Conservation (phyloP, 305 asterid genomes). For the Nicotiana rustica region DNA sequence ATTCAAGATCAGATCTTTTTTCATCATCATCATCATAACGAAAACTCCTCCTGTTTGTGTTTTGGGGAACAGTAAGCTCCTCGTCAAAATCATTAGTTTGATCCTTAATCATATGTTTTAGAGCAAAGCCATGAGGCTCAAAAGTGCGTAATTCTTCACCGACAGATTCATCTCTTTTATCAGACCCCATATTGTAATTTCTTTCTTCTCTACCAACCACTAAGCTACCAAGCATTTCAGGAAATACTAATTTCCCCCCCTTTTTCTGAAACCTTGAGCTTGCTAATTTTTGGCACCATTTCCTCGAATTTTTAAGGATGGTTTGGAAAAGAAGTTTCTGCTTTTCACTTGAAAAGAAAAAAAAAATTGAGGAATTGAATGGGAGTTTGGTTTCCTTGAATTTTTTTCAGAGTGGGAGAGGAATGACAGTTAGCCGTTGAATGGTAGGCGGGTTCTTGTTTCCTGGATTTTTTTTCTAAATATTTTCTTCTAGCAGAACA, state of each 20-base stretch:
- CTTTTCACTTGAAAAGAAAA: not conserved
- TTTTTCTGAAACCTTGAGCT: constrained; percentile 35
- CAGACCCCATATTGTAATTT: constrained; percentile 10
- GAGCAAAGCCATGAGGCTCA: constrained; percentile 26
- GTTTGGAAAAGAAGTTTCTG: too few relatives aligned
- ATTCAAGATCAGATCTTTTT: constrained; percentile 40
- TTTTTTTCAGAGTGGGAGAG: not conserved
- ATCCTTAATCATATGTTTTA: not conserved
- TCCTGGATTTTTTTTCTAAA: too few relatives aligned
- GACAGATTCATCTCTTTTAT: too few relatives aligned
- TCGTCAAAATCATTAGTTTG: not conserved
- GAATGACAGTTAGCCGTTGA: not conserved
- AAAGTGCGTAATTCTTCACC: constrained; percentile 37
- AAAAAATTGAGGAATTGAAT: too few relatives aligned
- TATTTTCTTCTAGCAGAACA: too few relatives aligned
- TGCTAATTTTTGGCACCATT: not conserved
- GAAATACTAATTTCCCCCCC: constrained; percentile 4
- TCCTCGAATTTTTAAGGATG: too few relatives aligned
- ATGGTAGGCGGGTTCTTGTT: not conserved
- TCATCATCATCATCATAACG: constrained; percentile 12
- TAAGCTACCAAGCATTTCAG: constrained; percentile 29
- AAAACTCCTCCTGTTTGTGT: not conserved
- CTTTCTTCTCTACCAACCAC: constrained; percentile 9
- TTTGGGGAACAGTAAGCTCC: constrained; percentile 19
- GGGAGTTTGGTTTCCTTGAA: not conserved